Percentiles rank a stretch among this genome's conserved stretches.
These are phyloP conservation scores for Leishmania tropica DNA, from an alignment of 208 protist species.

Conservation along the genomic window DNA sequence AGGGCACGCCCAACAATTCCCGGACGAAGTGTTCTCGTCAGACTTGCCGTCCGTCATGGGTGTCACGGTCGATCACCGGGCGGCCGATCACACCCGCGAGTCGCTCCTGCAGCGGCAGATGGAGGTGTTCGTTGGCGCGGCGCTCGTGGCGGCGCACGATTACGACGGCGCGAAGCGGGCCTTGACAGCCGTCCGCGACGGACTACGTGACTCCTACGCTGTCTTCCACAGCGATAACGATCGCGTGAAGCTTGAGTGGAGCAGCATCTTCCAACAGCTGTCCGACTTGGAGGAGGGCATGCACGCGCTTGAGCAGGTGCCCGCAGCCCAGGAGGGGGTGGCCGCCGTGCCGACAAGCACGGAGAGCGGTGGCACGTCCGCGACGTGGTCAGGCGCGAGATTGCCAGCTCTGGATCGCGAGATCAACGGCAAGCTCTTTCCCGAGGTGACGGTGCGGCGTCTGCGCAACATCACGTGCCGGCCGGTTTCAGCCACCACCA, in stretches of 20 bases:
- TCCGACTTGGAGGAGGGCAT: constrained; percentile 89
- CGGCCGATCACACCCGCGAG: constrained; percentile 6
- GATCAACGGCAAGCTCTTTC: constrained; percentile 40
- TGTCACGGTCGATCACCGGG: background rate
- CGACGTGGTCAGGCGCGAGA: constrained; percentile 7
- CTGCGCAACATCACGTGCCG: constrained; percentile 78
- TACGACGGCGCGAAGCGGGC: constrained; percentile 67
- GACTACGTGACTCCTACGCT: constrained; percentile 64
- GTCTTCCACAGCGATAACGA: constrained; percentile 78
- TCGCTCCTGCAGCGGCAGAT: constrained; percentile 52
- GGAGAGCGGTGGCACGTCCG: background rate
- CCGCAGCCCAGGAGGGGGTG: constrained; percentile 18
- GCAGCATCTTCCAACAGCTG: constrained; percentile 81
- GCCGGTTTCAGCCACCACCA: constrained; percentile 53
- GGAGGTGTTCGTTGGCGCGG: constrained; percentile 64
- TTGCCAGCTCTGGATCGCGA: constrained; percentile 19
- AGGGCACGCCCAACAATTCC: background rate
- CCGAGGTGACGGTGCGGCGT: constrained; percentile 55
- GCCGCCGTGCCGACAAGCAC: background rate
- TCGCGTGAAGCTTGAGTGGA: constrained; percentile 74
- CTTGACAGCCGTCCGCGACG: constrained; percentile 48
- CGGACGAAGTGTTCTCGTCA: background rate
- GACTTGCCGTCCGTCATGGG: background rate
- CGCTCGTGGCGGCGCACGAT: constrained; percentile 47
- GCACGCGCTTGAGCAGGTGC: constrained; percentile 59